Evolutionary conservation across 257 asterid species (phyloP), one percentile per base, ranked within the genome.

Genomic region (Lycium barbarum): DNA sequence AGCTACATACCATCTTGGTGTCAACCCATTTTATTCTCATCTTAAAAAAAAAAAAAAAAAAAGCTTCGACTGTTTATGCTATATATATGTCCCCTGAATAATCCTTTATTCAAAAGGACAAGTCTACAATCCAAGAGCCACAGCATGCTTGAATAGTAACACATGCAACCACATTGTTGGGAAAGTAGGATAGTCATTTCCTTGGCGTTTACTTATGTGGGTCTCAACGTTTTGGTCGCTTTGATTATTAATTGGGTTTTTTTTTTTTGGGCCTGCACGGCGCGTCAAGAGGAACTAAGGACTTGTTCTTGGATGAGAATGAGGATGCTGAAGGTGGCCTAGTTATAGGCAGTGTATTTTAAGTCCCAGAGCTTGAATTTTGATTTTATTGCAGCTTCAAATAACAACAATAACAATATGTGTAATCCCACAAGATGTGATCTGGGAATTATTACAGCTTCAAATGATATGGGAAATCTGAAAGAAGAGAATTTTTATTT

Each of bases 291-390:
- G 94, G 89, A 10, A 88, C 88, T 36, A 97, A 92, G 88, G 98
- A 94, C 82, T 81, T 96, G 94, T 96, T 92, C 84, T 83, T 94
- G 90, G 94, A 94, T 74, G 98, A 96, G 88, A 79, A 53, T 84
- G 98, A 96, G 78, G 96, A 94, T 6, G 95, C 89, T 0, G 94
- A 92, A 76, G 94, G 92, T 3, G 84, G 78, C 82, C 72, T 22
- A 71, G 66, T 65, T 66, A 70, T 35, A 83, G 80, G 7, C 38
- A 61, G 38, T 40, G 45, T 6, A 40, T 40, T 40, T 26, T 26
- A 26, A 0, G 33, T 26, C 33, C 33, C 33, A 26, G 33, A 26
- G 33, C 33, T 26, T 26, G 33, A 26, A 26, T 26, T 26, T 26
- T 26, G 33, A 26, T 26, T 26, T 26, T 26, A 26, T 26, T 26